Evolutionary conservation across 2,329 filamentous ascomycete genomes (phyloP).

Genomic region (Periglandula ipomoeae): DNA sequence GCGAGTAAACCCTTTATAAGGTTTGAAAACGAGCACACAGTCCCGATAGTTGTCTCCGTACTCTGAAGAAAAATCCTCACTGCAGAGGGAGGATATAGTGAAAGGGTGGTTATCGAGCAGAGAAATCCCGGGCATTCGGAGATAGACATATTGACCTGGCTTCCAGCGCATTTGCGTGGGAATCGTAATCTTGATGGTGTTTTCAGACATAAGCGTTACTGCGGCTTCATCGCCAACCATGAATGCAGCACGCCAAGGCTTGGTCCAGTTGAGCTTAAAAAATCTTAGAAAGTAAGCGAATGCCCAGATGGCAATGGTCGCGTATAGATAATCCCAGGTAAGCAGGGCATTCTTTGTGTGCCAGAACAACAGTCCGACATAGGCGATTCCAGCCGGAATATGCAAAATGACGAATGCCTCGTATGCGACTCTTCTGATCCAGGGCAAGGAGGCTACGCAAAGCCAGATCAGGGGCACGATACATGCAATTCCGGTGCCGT

Average conservation of each 20-base stretch:
- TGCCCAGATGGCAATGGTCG: slow-evolving; percentile 70
- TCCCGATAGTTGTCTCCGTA: slow-evolving; percentile 85
- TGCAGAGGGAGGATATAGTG: slow-evolving; percentile 86
- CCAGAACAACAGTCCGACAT: slow-evolving; percentile 85
- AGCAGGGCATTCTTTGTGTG: slow-evolving; percentile 87
- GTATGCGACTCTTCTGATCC: slow-evolving; percentile 69
- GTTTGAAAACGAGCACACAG: slow-evolving; percentile 83
- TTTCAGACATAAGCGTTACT: slow-evolving; percentile 81
- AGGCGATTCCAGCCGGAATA: slow-evolving; percentile 70
- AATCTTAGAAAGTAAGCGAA: slow-evolving; percentile 65
- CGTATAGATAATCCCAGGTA: slow-evolving; percentile 83
- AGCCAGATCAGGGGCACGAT: slow-evolving; percentile 75
- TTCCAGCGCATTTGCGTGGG: slow-evolving; percentile 89
- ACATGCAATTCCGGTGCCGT: slow-evolving; percentile 78
- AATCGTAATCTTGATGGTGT: slow-evolving; percentile 91
- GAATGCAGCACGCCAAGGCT: slow-evolving; percentile 70
- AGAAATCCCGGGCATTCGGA: slow-evolving; percentile 88
- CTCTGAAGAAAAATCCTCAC: slow-evolving; percentile 84
- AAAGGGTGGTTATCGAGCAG: slow-evolving; percentile 92
- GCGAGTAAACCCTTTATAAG: slow-evolving; percentile 82
- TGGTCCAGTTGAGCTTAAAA: slow-evolving; percentile 84
- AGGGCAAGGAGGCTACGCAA: slow-evolving; percentile 73
- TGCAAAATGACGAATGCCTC: slow-evolving; percentile 80
- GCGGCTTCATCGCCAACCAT: slow-evolving; percentile 86
- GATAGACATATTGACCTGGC: slow-evolving; percentile 89